Conservation (phyloP, 768 basidiomycete genomes). For the Polyporus arcularius region DNA sequence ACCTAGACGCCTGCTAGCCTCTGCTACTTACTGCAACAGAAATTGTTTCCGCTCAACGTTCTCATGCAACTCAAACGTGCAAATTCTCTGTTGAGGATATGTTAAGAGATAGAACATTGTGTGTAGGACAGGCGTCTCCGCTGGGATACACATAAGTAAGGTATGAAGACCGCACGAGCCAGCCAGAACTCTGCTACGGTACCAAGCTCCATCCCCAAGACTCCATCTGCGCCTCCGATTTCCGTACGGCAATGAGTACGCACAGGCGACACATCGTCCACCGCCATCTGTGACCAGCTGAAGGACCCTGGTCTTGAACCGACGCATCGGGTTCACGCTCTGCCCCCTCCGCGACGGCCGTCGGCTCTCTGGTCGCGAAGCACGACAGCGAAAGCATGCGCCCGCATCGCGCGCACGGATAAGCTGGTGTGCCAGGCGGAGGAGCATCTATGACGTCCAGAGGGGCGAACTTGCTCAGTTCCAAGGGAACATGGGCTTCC, state of each 20-base stretch:
- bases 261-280: not conserved
- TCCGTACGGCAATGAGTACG: not conserved
- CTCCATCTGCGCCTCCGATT: not conserved
- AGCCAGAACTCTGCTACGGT: not conserved
- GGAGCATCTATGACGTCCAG: not conserved
- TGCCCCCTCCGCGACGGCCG: not conserved
- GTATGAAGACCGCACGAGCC: too few relatives aligned
- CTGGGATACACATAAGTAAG: too few relatives aligned
- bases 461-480: not conserved
- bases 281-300: not conserved
- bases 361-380: not conserved
- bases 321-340: not conserved
- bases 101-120: too few relatives aligned
- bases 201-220: not conserved
- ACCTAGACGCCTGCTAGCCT: too few relatives aligned
- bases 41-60: too few relatives aligned
- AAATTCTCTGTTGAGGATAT: too few relatives aligned
- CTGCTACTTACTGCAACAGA: too few relatives aligned
- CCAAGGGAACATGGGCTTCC: not conserved
- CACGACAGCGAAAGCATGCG: constrained; percentile 3
- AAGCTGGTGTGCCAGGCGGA: not conserved
- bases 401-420: not conserved
- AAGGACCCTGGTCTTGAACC: too few relatives aligned
- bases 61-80: too few relatives aligned
- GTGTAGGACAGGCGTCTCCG: too few relatives aligned